Percentiles rank a stretch among this genome's conserved stretches.
Conservation (phyloP, 2,329 filamentous ascomycete genomes). For the Ophiostoma piceae region DNA sequence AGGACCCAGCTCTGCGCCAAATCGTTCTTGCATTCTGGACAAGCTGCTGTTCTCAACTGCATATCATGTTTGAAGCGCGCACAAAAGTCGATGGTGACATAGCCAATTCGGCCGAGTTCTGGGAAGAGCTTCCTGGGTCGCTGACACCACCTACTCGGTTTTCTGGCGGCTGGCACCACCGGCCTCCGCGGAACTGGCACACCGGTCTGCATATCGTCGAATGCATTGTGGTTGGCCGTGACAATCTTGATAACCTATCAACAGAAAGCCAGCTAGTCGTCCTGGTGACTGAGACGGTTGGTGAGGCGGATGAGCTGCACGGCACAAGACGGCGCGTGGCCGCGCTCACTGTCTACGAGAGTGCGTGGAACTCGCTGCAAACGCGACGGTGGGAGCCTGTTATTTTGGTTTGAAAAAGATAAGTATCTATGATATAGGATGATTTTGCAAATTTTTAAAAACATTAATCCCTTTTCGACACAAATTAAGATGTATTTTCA, state of each 20-base stretch:
- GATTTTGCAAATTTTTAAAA: background rate
- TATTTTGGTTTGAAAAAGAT: background rate
- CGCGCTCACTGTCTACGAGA: background rate
- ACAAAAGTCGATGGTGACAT: background rate
- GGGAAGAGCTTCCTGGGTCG: background rate
- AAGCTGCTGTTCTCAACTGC: background rate
- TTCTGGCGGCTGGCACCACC: background rate
- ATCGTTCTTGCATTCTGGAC: slow-evolving; percentile 12
- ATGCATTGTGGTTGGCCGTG: slow-evolving; percentile 6
- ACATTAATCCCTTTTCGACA: too few relatives aligned
- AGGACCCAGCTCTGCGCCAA: background rate
- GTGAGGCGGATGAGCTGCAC: background rate
- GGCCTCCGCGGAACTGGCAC: background rate
- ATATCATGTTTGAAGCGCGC: slow-evolving; percentile 4
- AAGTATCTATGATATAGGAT: background rate
- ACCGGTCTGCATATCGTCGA: background rate
- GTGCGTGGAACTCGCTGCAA: slow-evolving; percentile 9
- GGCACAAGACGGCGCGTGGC: background rate
- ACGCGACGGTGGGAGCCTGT: slow-evolving; percentile 1
- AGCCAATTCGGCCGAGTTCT: background rate
- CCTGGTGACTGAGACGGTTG: background rate
- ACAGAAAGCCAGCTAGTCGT: background rate
- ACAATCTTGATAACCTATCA: slow-evolving; percentile 1
- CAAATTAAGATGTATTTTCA: too few relatives aligned
- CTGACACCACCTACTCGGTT: background rate